Base-by-base conservation (phyloP, 371 early-diverging fungal species). In the Rhizopus sp. region DNA sequence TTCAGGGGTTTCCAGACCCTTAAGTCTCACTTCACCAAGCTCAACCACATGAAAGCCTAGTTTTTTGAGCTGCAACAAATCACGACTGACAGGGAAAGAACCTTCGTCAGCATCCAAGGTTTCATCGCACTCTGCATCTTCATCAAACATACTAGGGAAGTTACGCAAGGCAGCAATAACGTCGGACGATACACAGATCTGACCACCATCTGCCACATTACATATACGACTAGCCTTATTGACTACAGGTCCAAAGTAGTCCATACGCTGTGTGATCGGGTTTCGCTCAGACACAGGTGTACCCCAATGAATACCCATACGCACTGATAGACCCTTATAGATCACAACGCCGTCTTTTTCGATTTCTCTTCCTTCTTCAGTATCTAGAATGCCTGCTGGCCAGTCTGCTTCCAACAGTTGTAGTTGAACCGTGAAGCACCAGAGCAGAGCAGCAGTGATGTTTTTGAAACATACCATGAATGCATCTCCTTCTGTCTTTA, bases 271-370 rank as follows among this genome's bases (percentile, higher is more conserved):
- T 3, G 95, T 95, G 41, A 93, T 85, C 1, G 93, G 93, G 69
- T 95, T 95, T 10, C 88, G 87, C 54, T 97, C 96, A 57, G 88
- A 93, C 4, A 95, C 90, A 4, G 96, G 95, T 4, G 83, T 78
- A 29, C 97, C 97, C 83, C 91, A 92, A 62, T 96, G 96, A 55
- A 97, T 89, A 16, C 97, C 97, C 94, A 97, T 96, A 39, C 97
- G 87, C 12, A 97, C 92, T 4, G 92, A 89, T 29, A 96, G 70
- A 1, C 97, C 97, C 9, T 88, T 82, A 59, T 93, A 96, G 42
- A 97, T 78, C 5, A 91, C 68, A 12, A 70, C 68, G 3, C 70
- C 65, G n/a, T 81, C 78, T 54, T 78, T 80, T 66, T 82, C 88
- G 33, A 95, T 82, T 12, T 91, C 90, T 15, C 83, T 72, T 0